These are phyloP conservation scores for Lactarius sanguifluus DNA, from an alignment of 768 basidiomycete genomes.

Conservation along the genomic window DNA sequence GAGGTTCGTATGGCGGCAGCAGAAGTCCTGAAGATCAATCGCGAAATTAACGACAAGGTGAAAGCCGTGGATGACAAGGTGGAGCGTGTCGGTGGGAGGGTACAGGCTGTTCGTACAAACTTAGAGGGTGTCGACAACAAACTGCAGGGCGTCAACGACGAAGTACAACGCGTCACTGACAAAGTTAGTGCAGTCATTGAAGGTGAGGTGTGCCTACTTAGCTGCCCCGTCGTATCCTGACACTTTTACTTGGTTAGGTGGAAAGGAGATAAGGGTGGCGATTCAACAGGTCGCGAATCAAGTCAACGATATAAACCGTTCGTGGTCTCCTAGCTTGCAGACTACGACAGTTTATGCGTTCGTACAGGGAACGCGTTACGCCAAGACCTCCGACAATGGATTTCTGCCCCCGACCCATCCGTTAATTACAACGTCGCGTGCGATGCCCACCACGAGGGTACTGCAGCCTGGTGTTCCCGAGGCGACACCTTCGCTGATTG, in stretches of 20 bases:
- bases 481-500: neutral
- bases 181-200: neutral
- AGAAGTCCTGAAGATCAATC: neutral
- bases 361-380: neutral
- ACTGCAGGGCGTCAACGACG: no score
- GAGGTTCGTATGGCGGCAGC: neutral
- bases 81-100: neutral
- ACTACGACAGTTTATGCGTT: no score
- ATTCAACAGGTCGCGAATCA: neutral
- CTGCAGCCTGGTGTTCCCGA: neutral
- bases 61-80: neutral
- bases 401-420: constrained; percentile 5
- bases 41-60: neutral
- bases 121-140: no score
- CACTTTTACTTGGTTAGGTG: neutral
- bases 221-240: no score
- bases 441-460: neutral
- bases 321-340: neutral
- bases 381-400: neutral
- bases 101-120: neutral
- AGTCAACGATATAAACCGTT: neutral
- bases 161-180: neutral
- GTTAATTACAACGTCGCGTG: neutral
- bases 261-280: neutral
- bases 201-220: neutral